A percentile compares a stretch with the other conserved stretches of the same genome.
These are phyloP conservation scores for Parastagonospora nodorum DNA, from an alignment of 2,329 filamentous ascomycete species.

Conservation along the genomic window DNA sequence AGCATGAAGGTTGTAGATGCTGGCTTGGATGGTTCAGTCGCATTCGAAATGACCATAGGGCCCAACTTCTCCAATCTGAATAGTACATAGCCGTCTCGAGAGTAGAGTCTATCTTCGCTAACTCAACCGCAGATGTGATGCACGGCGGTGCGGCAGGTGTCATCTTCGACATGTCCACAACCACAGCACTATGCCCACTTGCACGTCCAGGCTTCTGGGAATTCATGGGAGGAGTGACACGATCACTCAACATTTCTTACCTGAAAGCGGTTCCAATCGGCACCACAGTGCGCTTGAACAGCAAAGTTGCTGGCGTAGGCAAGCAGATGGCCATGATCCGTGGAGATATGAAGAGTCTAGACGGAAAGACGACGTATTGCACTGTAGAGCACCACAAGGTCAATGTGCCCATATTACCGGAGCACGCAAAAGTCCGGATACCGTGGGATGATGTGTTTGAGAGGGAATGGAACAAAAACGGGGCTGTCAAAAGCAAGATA, in stretches of 20 bases:
- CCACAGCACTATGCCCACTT: conserved; percentile 55
- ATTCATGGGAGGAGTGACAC: conserved; percentile 58
- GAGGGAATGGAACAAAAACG: conserved; percentile 25
- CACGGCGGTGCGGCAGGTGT: conserved; percentile 48
- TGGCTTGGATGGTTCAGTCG: conserved; percentile 40
- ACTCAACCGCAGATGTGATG: conserved; percentile 42
- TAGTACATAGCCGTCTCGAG: conserved; percentile 21
- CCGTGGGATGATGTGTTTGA: conserved; percentile 54
- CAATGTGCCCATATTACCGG: conserved; percentile 47
- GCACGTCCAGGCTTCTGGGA: conserved; percentile 57
- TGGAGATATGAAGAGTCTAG: conserved; percentile 55
- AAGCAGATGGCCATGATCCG: conserved; percentile 59
- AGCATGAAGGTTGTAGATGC: conserved; percentile 45
- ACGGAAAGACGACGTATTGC: conserved; percentile 55
- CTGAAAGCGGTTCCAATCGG: conserved; percentile 55
- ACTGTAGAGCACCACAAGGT: conserved; percentile 61
- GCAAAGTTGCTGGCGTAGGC: conserved; percentile 53
- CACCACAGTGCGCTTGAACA: conserved; percentile 50
- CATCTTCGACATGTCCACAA: conserved; percentile 53
- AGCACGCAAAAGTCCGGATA: conserved; percentile 48
- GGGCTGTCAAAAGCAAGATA: conserved; percentile 23
- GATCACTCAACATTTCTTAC: conserved; percentile 58
- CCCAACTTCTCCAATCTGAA: conserved; percentile 48
- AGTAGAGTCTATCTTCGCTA: neutral
- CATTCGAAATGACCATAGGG: conserved; percentile 41